Evolutionary conservation across 2,329 filamentous ascomycete genomes (phyloP).

Genomic region (Xylaria sp.): DNA sequence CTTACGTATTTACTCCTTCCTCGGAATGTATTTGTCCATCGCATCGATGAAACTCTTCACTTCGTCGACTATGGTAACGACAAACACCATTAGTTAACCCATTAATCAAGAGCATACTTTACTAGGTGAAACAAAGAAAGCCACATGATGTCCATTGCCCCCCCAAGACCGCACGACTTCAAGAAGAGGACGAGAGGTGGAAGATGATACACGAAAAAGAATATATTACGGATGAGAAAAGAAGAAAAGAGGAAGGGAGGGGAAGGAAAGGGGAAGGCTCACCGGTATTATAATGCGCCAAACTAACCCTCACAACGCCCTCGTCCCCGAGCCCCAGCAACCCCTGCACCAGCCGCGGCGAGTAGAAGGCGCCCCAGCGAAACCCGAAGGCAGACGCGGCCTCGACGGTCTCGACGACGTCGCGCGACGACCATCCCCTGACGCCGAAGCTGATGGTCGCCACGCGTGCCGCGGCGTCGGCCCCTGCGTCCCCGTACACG

Average conservation of each 20-base stretch:
- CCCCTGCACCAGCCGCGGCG: conserved; percentile 68
- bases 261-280: conserved; percentile 47
- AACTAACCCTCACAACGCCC: conserved; percentile 74
- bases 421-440: conserved; percentile 63
- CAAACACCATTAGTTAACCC: conserved; percentile 3
- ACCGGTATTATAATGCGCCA: conserved; percentile 79
- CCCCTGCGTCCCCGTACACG: conserved; percentile 65
- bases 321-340: conserved; percentile 67
- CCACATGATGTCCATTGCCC: neutral
- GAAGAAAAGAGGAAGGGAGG: neutral
- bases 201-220: neutral
- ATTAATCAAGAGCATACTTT: neutral
- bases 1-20: conserved; percentile 31
- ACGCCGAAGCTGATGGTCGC: conserved; percentile 75
- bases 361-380: conserved; percentile 76
- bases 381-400: conserved; percentile 67
- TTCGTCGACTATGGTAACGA: conserved; percentile 62
- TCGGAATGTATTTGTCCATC: conserved; percentile 60
- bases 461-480: conserved; percentile 63
- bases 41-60: conserved; percentile 62
- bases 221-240: neutral
- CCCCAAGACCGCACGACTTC: neutral
- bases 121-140: neutral
- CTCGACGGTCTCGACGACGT: conserved; percentile 71
- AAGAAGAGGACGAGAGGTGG: neutral